phyloP scores from a whole-genome alignment of 352 stramenopile genomes.

The Pseudoperonospora humuli region DNA sequence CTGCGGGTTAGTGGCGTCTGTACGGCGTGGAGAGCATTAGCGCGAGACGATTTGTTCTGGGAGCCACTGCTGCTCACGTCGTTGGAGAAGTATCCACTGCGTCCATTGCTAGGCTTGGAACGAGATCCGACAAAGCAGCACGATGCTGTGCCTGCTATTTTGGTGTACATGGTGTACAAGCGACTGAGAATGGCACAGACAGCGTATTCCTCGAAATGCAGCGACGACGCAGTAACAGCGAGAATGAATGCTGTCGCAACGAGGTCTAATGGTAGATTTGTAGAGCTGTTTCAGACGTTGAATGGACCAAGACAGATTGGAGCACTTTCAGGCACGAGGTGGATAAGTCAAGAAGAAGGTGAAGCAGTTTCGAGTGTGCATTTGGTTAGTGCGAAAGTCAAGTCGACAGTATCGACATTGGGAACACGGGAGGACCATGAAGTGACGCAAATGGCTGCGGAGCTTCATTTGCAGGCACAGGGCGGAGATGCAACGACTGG shows the following conservation, averaged over 20 bases:
- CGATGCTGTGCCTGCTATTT: constrained; percentile 45
- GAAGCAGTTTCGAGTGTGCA: constrained; percentile 20
- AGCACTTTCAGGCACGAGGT: neutral
- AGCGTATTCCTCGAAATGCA: constrained; percentile 3
- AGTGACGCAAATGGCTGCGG: constrained; percentile 8
- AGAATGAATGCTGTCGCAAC: neutral
- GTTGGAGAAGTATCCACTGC: constrained; percentile 56
- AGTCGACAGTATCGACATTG: neutral
- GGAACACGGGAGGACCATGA: constrained; percentile 4
- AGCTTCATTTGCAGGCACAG: constrained; percentile 7
- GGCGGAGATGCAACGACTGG: neutral
- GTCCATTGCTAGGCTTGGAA: constrained; percentile 41
- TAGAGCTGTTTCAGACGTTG: constrained; percentile 12
- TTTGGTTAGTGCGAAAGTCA: constrained; percentile 14
- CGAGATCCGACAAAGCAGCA: constrained; percentile 1
- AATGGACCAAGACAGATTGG: constrained; percentile 9
- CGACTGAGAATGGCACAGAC: constrained; percentile 32
- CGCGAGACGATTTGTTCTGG: constrained; percentile 55
- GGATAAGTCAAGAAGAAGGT: neutral
- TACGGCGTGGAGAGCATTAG: constrained; percentile 42
- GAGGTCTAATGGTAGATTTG: constrained; percentile 15
- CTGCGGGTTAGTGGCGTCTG: constrained; percentile 43
- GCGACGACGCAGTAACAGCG: neutral
- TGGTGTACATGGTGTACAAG: constrained; percentile 70
- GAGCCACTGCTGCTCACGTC: constrained; percentile 54